phyloP scores from a whole-genome alignment of 768 basidiomycete species.

The Mycena indigotica region DNA sequence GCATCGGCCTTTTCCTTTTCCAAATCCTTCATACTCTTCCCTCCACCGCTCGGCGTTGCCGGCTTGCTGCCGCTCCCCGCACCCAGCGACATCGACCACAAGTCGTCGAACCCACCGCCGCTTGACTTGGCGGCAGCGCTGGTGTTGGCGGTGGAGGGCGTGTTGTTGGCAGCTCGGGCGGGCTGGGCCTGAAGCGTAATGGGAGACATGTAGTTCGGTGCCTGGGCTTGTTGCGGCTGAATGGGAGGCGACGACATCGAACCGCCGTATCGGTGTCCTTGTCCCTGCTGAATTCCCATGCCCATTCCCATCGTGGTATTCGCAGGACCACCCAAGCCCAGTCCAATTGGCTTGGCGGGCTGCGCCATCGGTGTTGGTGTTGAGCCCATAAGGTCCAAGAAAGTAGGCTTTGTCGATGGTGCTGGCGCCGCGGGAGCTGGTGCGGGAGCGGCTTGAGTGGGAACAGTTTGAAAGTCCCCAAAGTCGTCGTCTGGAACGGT shows the following conservation, averaged over 20 bases:
- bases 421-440: constrained; percentile 38
- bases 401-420: constrained; percentile 38
- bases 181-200: constrained; percentile 3
- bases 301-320: constrained; percentile 22
- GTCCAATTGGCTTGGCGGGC: not conserved
- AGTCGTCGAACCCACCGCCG: constrained; percentile 74
- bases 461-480: constrained; percentile 78
- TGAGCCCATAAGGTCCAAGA: constrained; percentile 53
- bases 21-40: constrained; percentile 86
- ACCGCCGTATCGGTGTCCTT: constrained; percentile 17
- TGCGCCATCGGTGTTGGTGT: constrained; percentile 33
- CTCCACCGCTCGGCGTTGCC: constrained; percentile 32
- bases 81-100: constrained; percentile 84
- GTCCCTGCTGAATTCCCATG: constrained; percentile 28
- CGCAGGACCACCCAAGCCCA: constrained; percentile 27
- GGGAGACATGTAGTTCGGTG: constrained; percentile 24
- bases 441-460: constrained; percentile 28
- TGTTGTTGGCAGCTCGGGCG: constrained; percentile 8
- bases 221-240: constrained; percentile 29
- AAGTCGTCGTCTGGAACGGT: constrained; percentile 73
- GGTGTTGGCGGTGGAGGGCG: constrained; percentile 31
- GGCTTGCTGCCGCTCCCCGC: constrained; percentile 40
- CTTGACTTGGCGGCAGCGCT: constrained; percentile 46
- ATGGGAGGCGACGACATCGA: constrained; percentile 31
- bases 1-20: constrained; percentile 85